A percentile compares a stretch with the other conserved stretches of the same genome.
These are phyloP conservation scores for Rhizophora mangle DNA, from an alignment of 345 rosid genomes.

Conservation along the genomic window DNA sequence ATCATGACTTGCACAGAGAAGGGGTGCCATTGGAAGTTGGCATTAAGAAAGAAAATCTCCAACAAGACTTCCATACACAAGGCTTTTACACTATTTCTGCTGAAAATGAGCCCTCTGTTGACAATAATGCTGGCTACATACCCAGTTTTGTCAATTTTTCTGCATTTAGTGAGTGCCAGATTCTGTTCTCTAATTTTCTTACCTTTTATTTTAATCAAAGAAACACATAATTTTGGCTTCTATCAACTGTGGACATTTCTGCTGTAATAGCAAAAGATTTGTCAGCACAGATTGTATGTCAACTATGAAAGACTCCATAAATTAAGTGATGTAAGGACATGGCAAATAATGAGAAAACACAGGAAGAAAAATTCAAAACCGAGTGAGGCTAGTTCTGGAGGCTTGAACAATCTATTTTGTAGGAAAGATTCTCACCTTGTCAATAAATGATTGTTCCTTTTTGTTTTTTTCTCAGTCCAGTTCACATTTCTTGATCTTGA, in stretches of 20 bases:
- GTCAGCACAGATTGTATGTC: no score
- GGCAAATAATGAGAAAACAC: no score
- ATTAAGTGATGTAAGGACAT: no score
- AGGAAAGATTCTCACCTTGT: no score
- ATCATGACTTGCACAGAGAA: slow-evolving; percentile 14
- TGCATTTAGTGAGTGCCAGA: slow-evolving; percentile 53
- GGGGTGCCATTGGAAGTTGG: slow-evolving; percentile 19
- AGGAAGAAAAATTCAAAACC: no score
- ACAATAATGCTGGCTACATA: slow-evolving; percentile 30
- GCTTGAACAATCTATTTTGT: no score
- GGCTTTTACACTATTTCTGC: slow-evolving; percentile 39
- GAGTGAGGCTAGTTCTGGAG: no score
- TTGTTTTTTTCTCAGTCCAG: no score
- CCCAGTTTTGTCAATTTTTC: slow-evolving; percentile 36
- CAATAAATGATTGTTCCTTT: no score
- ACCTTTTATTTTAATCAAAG: not conserved
- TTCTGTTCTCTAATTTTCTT: not conserved
- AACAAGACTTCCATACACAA: slow-evolving; percentile 20
- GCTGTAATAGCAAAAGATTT: not conserved
- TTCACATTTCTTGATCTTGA: no score
- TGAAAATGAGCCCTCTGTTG: slow-evolving; percentile 44
- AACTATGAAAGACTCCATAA: no score
- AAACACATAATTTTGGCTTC: not conserved
- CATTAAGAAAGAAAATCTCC: slow-evolving; percentile 21
- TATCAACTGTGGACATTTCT: not conserved